Evolutionary conservation across 257 asterid species (phyloP).

Genomic region (Penstemon davidsonii): DNA sequence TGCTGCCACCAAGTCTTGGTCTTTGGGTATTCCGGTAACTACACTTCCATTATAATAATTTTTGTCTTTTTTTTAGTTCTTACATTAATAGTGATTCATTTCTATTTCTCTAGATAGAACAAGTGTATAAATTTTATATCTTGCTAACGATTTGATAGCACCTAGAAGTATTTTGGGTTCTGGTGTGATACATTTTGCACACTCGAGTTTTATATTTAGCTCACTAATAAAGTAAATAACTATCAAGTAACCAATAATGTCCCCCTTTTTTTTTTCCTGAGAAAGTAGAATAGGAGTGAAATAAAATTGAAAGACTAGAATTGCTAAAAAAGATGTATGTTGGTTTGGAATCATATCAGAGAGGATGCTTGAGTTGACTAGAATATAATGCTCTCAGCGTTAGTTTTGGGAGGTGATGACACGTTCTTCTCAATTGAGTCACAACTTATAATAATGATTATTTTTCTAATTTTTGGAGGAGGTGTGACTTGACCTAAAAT

Average conservation of each 20-base stretch:
- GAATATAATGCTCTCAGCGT: too few relatives aligned
- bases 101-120: neutral
- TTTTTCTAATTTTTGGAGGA: too few relatives aligned
- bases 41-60: neutral
- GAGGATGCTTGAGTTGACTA: too few relatives aligned
- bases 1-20: slow-evolving; percentile 88
- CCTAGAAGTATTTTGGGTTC: neutral
- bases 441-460: too few relatives aligned
- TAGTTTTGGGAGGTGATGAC: too few relatives aligned
- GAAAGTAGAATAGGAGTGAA: too few relatives aligned
- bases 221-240: neutral
- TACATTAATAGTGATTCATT: neutral
- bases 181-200: neutral
- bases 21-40: slow-evolving; percentile 68
- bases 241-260: neutral
- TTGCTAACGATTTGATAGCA: neutral
- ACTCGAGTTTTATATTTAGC: neutral
- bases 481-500: too few relatives aligned
- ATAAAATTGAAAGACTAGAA: too few relatives aligned
- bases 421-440: too few relatives aligned
- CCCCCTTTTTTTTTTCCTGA: neutral
- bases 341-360: neutral
- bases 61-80: neutral
- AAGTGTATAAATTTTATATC: neutral
- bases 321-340: neutral